These are phyloP conservation scores for Mantamonas sphyraenae DNA, from an alignment of 78 protist genomes.

Conservation along the genomic window DNA sequence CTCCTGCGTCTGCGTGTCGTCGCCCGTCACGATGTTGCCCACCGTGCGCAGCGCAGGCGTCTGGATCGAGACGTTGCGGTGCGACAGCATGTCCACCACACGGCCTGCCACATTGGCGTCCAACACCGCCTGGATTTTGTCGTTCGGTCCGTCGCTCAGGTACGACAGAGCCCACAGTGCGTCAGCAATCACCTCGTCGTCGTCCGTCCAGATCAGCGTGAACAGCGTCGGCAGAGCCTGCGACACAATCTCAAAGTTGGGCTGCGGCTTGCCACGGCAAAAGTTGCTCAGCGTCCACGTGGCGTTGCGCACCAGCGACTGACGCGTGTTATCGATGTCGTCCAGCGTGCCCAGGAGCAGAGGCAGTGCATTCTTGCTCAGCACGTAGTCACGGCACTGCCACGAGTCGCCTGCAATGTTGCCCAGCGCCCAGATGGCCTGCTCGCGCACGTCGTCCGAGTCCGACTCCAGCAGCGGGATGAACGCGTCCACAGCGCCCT, in stretches of 20 bases:
- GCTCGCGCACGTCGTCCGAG: slow-evolving; percentile 84
- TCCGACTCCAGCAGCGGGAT: slow-evolving; percentile 67
- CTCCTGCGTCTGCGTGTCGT: slow-evolving; percentile 91
- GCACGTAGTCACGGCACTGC: slow-evolving; percentile 77
- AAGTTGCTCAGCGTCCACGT: slow-evolving; percentile 95
- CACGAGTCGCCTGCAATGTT: slow-evolving; percentile 96
- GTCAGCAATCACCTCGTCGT: slow-evolving; percentile 85
- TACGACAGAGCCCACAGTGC: slow-evolving; percentile 96
- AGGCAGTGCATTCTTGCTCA: slow-evolving; percentile 35
- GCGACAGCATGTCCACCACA: slow-evolving; percentile 72
- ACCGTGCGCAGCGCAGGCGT: slow-evolving; percentile 91
- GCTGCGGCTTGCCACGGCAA: slow-evolving; percentile 92
- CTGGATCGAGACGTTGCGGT: slow-evolving; percentile 38
- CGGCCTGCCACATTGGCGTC: slow-evolving; percentile 62
- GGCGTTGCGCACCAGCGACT: slow-evolving; percentile 77
- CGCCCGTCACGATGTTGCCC: slow-evolving; percentile 97
- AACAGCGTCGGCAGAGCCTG: slow-evolving; percentile 39
- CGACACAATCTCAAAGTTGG: slow-evolving; percentile 22
- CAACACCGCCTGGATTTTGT: slow-evolving; percentile 71
- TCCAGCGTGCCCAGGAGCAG: slow-evolving; percentile 51
- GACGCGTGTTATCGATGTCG: background rate
- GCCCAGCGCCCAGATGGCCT: slow-evolving; percentile 97
- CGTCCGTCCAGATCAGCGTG: slow-evolving; percentile 50
- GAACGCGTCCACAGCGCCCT: slow-evolving; percentile 83
- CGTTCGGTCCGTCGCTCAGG: slow-evolving; percentile 88